Percentiles rank a stretch among this genome's conserved stretches.
These are phyloP conservation scores for Talaromyces sp. DNA, from an alignment of 2,329 filamentous ascomycete species.

Conservation along the genomic window DNA sequence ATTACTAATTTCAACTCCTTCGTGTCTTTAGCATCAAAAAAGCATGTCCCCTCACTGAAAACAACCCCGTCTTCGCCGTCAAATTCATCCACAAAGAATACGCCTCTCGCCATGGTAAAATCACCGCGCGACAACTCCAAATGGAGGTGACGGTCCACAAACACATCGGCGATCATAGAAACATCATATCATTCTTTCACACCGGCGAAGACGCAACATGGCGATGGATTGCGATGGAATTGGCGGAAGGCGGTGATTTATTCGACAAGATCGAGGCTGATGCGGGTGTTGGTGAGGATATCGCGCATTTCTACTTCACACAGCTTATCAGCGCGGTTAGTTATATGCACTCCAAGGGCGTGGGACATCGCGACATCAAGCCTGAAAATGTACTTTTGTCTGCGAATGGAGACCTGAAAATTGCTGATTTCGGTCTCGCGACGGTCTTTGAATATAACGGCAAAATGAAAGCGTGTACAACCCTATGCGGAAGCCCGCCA, in stretches of 20 bases:
- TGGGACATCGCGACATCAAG: constrained; percentile 88
- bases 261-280: constrained; percentile 99
- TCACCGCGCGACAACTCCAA: constrained; percentile 83
- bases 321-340: constrained; percentile 87
- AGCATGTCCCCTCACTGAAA: constrained; percentile 69
- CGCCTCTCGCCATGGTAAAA: constrained; percentile 81
- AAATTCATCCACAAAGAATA: constrained; percentile 99
- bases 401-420: constrained; percentile 79
- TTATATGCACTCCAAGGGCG: constrained; percentile 94
- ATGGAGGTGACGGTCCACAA: constrained; percentile 91
- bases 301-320: constrained; percentile 93
- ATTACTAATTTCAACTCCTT: neutral
- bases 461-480: constrained; percentile 74
- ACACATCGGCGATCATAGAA: constrained; percentile 82
- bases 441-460: constrained; percentile 91
- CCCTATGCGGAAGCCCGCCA: constrained; percentile 91
- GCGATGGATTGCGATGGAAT: constrained; percentile 99
- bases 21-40: constrained; percentile 75
- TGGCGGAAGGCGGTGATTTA: constrained; percentile 88
- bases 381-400: constrained; percentile 95
- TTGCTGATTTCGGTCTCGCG: constrained; percentile 95
- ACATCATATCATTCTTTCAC: constrained; percentile 90
- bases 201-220: constrained; percentile 81
- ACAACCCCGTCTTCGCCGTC: constrained; percentile 83
- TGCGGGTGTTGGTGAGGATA: constrained; percentile 87